These are phyloP conservation scores for Claviceps arundinis DNA, from an alignment of 2,329 filamentous ascomycete species.

Conservation along the genomic window DNA sequence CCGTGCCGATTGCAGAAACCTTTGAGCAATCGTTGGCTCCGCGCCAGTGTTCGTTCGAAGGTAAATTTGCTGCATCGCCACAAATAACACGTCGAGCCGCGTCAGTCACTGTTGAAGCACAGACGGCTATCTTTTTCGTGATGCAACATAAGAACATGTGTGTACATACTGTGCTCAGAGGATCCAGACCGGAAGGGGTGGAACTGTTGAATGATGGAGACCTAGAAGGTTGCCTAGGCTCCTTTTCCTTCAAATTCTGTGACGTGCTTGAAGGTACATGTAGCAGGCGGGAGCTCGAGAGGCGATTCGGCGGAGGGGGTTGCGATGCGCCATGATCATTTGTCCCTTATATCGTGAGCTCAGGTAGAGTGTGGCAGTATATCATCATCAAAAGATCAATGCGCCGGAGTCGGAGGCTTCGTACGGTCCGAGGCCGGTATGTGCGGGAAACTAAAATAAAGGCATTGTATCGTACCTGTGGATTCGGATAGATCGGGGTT, in stretches of 20 bases:
- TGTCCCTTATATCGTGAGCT: constrained; percentile 4
- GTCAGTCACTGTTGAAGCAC: background rate
- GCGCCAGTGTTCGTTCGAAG: constrained; percentile 23
- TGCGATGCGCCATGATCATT: constrained; percentile 4
- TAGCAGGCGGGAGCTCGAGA: constrained; percentile 15
- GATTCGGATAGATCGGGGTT: constrained; percentile 16
- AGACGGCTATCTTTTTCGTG: background rate
- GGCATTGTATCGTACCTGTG: constrained; percentile 14
- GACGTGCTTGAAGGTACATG: constrained; percentile 57
- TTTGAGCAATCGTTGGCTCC: constrained; percentile 37
- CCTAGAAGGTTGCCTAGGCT: constrained; percentile 16
- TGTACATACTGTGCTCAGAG: constrained; percentile 23
- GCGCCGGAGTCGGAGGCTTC: background rate
- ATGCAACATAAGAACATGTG: background rate
- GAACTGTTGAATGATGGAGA: constrained; percentile 13
- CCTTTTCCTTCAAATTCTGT: constrained; percentile 20
- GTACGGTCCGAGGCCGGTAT: background rate
- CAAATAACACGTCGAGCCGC: background rate
- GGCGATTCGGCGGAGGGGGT: constrained; percentile 7
- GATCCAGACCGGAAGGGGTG: constrained; percentile 20
- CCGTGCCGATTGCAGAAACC: constrained; percentile 36
- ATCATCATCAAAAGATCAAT: background rate
- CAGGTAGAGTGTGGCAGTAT: background rate
- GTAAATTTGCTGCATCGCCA: constrained; percentile 23
- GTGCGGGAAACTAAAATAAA: background rate